Percentiles rank a stretch among this genome's conserved stretches.
Conservation (phyloP, 768 basidiomycete species). For the Trametes sanguinea region DNA sequence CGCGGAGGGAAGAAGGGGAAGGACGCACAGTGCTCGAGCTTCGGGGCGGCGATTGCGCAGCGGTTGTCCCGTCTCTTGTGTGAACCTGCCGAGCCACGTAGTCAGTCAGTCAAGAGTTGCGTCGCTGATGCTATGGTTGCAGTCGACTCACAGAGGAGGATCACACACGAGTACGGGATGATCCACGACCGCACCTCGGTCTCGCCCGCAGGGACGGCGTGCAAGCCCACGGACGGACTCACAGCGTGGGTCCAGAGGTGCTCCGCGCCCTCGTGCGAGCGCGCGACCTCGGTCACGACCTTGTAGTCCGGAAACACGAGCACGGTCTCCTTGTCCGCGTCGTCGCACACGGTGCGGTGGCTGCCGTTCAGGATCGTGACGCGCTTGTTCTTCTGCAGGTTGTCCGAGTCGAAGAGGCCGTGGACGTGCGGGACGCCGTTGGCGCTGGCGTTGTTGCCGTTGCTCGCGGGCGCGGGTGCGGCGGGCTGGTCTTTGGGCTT, state of each 20-base stretch:
- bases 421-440: slow-evolving; percentile 30
- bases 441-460: neutral
- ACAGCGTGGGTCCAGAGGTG: slow-evolving; percentile 67
- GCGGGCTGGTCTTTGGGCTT: slow-evolving; percentile 7
- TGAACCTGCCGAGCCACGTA: slow-evolving; percentile 59
- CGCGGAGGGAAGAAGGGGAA: neutral
- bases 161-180: slow-evolving; percentile 87
- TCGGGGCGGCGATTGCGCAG: slow-evolving; percentile 84
- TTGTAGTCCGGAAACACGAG: slow-evolving; percentile 94
- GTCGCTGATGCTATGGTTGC: neutral
- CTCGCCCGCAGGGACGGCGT: slow-evolving; percentile 46
- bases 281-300: slow-evolving; percentile 71
- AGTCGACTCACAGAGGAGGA: slow-evolving; percentile 77
- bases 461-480: neutral
- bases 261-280: slow-evolving; percentile 64
- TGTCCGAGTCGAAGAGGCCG: slow-evolving; percentile 61
- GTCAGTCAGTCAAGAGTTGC: neutral
- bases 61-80: slow-evolving; percentile 93
- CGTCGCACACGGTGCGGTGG: slow-evolving; percentile 69
- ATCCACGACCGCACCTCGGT: slow-evolving; percentile 67
- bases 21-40: slow-evolving; percentile 69
- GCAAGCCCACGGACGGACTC: slow-evolving; percentile 56
- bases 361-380: slow-evolving; percentile 85
- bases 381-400: slow-evolving; percentile 41
- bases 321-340: slow-evolving; percentile 69